Percentiles rank a stretch among this genome's conserved stretches.
Evolutionary conservation across 257 asterid genomes (phyloP).

Genomic region (Solanum microdontum): DNA sequence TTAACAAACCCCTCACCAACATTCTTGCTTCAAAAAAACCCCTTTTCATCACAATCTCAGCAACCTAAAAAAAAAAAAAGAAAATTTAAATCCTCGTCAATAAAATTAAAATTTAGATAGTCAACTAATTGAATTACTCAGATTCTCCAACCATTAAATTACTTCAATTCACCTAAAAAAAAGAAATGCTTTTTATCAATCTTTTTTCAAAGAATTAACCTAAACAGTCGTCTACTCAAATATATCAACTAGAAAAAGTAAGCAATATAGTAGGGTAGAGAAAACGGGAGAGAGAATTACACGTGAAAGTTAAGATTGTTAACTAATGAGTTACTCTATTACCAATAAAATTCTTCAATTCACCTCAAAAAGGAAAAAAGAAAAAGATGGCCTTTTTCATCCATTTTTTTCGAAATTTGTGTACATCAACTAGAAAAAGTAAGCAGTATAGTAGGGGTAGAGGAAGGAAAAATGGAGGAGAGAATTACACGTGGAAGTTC

Average conservation of each 20-base stretch:
- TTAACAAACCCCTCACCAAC: conserved; percentile 30
- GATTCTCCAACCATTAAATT: not conserved
- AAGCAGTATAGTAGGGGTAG: no score
- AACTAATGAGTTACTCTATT: not conserved
- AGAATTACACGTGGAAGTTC: not conserved
- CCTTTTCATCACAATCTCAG: conserved; percentile 40
- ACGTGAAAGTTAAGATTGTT: no score
- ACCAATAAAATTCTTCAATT: not conserved
- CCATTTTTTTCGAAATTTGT: no score
- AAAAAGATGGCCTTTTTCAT: no score
- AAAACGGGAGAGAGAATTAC: not conserved
- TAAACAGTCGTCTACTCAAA: not conserved
- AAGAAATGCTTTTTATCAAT: not conserved
- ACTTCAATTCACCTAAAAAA: not conserved
- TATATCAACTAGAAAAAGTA: not conserved
- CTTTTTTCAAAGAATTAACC: not conserved
- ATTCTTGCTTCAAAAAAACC: conserved; percentile 35
- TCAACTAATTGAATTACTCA: not conserved
- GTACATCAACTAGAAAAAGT: not conserved
- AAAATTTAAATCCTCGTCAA: not conserved
- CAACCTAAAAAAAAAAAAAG: conserved; percentile 28
- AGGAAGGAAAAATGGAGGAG: no score
- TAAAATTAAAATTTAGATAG: not conserved
- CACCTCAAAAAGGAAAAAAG: not conserved
- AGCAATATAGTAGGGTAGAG: not conserved